phyloP scores from a whole-genome alignment of 192 early-diverging fungal species.

The Powellomyces hirtus region DNA sequence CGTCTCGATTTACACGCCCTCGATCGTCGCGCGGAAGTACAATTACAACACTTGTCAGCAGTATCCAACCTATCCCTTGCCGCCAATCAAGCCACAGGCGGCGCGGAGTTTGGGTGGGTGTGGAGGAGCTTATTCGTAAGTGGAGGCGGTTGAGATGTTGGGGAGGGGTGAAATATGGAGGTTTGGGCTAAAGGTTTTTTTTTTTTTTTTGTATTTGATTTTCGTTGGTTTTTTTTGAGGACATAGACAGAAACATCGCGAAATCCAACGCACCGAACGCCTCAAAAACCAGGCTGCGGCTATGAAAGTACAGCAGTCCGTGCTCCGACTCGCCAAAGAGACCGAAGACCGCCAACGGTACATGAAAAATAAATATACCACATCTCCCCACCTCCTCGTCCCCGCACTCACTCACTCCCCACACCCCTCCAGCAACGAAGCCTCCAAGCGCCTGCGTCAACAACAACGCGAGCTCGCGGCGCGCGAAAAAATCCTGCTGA shows the following conservation, averaged over 20 bases:
- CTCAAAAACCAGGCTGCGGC: neutral
- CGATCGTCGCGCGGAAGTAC: too few relatives aligned
- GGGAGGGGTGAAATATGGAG: neutral
- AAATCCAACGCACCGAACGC: neutral
- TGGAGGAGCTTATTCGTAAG: neutral
- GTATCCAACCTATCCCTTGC: too few relatives aligned
- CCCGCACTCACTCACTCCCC: neutral
- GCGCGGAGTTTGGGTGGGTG: too few relatives aligned
- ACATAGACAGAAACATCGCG: neutral
- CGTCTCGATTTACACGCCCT: too few relatives aligned
- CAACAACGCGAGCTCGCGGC: neutral
- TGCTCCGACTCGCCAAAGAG: slow-evolving; percentile 1
- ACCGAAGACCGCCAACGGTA: slow-evolving; percentile 12
- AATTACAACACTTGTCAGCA: too few relatives aligned
- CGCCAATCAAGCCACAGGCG: too few relatives aligned
- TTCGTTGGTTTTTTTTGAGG: neutral
- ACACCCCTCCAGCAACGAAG: neutral
- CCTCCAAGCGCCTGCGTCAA: neutral
- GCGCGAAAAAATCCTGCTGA: slow-evolving; percentile 2
- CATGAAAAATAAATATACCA: neutral
- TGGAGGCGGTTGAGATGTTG: neutral
- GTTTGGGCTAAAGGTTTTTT: neutral
- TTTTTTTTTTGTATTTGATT: neutral
- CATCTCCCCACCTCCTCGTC: neutral
- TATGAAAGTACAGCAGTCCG: neutral